These are phyloP conservation scores for Elasticomyces elasticus DNA, from an alignment of 495 filamentous ascomycete species.

Conservation along the genomic window DNA sequence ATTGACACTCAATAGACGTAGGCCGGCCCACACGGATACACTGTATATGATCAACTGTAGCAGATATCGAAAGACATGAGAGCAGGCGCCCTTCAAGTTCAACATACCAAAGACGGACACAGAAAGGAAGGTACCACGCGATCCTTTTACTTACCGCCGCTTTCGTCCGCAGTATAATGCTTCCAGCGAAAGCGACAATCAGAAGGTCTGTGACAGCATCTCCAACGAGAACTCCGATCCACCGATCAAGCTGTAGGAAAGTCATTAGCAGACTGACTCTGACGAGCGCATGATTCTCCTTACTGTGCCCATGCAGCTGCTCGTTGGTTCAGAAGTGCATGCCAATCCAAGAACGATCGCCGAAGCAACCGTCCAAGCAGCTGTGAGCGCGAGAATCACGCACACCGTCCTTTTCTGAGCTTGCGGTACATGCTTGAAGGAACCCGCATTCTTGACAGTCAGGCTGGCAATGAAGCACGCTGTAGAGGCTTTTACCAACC, in stretches of 20 bases:
- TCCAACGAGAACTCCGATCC: background rate
- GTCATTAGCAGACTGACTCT: background rate
- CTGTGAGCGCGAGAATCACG: background rate
- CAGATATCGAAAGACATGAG: background rate
- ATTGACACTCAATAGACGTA: background rate
- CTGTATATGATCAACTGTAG: background rate
- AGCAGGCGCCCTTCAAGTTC: background rate
- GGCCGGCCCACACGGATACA: background rate
- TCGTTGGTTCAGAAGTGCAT: background rate
- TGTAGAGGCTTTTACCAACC: background rate
- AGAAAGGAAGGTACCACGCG: background rate
- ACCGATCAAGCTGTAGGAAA: background rate
- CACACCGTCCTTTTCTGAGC: background rate
- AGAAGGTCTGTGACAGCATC: background rate
- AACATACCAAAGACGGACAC: background rate
- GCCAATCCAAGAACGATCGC: background rate
- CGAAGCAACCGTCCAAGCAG: background rate
- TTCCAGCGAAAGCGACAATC: background rate
- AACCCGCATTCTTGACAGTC: background rate
- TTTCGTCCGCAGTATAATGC: background rate
- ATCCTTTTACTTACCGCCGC: background rate
- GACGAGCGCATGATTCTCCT: background rate
- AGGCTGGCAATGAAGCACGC: background rate
- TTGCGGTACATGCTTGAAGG: background rate
- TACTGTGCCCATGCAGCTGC: background rate